Evolutionary conservation across 495 filamentous ascomycete genomes (phyloP).

Genomic region (Neurospora cerealis): DNA sequence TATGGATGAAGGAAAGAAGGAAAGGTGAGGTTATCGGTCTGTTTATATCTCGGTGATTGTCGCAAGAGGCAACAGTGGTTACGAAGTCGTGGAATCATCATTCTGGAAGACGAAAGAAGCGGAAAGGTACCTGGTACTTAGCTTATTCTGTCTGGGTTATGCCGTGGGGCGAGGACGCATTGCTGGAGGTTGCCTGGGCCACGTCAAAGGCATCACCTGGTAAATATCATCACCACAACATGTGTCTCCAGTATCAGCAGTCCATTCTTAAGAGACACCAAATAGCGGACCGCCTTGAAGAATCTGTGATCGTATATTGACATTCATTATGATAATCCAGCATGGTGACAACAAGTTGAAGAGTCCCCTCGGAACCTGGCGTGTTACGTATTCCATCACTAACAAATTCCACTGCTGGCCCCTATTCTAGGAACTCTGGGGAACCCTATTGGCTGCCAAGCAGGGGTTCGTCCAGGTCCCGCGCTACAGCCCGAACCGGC

Average conservation of each 20-base stretch:
- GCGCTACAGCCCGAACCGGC: background rate
- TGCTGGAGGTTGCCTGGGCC: background rate
- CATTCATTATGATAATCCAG: background rate
- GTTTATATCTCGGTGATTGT: background rate
- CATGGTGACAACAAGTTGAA: background rate
- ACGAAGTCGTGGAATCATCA: conserved; percentile 4
- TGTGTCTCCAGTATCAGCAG: background rate
- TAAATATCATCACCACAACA: background rate
- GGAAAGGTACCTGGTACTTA: background rate
- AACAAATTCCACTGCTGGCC: background rate
- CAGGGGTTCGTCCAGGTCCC: background rate
- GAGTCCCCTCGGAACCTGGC: background rate
- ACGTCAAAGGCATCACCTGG: background rate
- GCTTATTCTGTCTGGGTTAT: background rate
- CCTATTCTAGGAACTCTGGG: background rate
- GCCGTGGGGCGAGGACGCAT: background rate
- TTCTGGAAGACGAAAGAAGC: conserved; percentile 13
- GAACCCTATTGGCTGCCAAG: background rate
- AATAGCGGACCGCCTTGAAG: background rate
- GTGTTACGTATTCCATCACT: background rate
- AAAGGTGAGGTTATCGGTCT: background rate
- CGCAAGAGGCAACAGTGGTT: conserved; percentile 12
- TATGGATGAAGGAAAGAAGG: background rate
- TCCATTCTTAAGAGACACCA: background rate
- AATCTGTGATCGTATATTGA: background rate